These are phyloP conservation scores for Clitoria ternatea DNA, from an alignment of 306 rosid genomes.

Conservation along the genomic window DNA sequence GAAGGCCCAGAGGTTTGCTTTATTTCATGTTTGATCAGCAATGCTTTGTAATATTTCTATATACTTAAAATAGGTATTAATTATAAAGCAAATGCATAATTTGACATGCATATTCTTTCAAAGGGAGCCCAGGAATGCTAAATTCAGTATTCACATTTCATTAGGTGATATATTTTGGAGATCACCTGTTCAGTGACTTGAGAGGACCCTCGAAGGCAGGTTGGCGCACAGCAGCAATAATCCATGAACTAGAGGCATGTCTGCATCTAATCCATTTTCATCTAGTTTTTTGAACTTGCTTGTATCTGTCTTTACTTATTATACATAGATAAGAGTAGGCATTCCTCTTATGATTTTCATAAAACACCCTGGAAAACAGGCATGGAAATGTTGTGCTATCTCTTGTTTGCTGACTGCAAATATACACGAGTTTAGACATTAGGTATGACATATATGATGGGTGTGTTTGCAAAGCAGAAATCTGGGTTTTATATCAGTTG, in stretches of 20 bases:
- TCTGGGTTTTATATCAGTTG: not conserved
- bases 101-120: conserved; percentile 1
- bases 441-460: not conserved
- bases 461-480: not conserved
- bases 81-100: not conserved
- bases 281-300: conserved; percentile 19
- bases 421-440: not conserved
- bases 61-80: conserved; percentile 7
- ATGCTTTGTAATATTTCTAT: not conserved
- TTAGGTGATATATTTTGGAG: conserved; percentile 98
- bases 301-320: not conserved
- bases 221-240: conserved; percentile 98
- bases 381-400: not conserved
- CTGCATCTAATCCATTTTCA: conserved; percentile 5
- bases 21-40: conserved; percentile 14
- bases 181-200: conserved; percentile 92
- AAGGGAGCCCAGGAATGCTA: conserved; percentile 18
- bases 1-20: conserved; percentile 88
- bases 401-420: not conserved
- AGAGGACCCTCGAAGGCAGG: conserved; percentile 98
- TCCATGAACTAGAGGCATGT: conserved; percentile 83
- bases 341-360: not conserved
- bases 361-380: not conserved
- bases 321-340: not conserved
- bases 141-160: conserved; percentile 11